Evolutionary conservation across 495 filamentous ascomycete species (phyloP).

Genomic region (Letharia columbiana): DNA sequence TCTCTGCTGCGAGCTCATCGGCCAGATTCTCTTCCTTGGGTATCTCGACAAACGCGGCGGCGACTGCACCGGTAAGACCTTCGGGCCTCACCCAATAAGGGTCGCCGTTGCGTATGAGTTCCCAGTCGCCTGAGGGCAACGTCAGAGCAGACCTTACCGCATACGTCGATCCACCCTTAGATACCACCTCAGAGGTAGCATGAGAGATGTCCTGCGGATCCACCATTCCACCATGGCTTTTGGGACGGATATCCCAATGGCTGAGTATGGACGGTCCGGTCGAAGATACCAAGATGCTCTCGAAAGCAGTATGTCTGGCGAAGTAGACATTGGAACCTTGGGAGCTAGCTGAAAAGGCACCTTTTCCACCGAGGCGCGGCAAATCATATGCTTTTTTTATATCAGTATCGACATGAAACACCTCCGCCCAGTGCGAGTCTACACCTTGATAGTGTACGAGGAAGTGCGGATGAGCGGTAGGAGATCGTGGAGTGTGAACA

Average conservation of each 20-base stretch:
- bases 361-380: conserved; percentile 56
- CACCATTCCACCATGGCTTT: conserved; percentile 24
- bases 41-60: conserved; percentile 68
- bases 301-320: conserved; percentile 63
- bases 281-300: conserved; percentile 66
- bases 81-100: conserved; percentile 73
- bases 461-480: conserved; percentile 67
- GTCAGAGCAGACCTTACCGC: conserved; percentile 69
- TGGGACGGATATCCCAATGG: conserved; percentile 53
- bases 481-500: conserved; percentile 62
- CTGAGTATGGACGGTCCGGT: conserved; percentile 64
- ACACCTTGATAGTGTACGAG: conserved; percentile 72
- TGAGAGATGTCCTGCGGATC: conserved; percentile 44
- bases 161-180: conserved; percentile 52
- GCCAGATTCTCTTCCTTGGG: conserved; percentile 61
- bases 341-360: conserved; percentile 71
- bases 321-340: conserved; percentile 80
- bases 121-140: conserved; percentile 69
- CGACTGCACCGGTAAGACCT: conserved; percentile 63
- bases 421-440: conserved; percentile 67
- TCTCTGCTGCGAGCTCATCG: conserved; percentile 74
- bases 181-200: conserved; percentile 74
- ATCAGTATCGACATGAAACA: conserved; percentile 71
- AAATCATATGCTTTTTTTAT: conserved; percentile 69
- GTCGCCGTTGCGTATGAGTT: conserved; percentile 73